Conservation (phyloP, 345 rosid species). For the Eucalyptus globulus region DNA sequence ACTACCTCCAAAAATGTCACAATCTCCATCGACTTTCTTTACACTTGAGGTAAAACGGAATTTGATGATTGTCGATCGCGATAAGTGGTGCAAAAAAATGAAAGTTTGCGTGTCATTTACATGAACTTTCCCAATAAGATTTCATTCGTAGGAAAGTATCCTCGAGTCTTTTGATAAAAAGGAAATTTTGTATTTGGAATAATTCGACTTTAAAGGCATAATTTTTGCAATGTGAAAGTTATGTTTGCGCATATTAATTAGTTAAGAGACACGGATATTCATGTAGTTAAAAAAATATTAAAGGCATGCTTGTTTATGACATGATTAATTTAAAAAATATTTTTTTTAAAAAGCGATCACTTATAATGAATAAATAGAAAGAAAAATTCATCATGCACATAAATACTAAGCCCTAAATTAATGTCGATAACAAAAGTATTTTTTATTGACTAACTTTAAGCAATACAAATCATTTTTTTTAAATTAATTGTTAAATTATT, state of each 20-base stretch:
- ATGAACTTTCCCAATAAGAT: neutral
- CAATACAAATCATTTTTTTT: rapidly evolving
- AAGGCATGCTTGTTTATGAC: rapidly evolving
- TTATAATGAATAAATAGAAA: no score
- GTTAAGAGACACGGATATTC: neutral
- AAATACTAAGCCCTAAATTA: no score
- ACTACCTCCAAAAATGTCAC: neutral
- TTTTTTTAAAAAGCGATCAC: no score
- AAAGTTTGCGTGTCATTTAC: neutral
- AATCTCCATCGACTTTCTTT: neutral
- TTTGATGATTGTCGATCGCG: neutral
- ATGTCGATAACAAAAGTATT: rapidly evolving
- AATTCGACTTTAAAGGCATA: neutral
- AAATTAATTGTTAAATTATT: no score
- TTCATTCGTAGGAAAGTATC: neutral
- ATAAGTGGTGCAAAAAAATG: neutral
- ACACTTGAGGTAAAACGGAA: neutral
- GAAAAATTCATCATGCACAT: neutral
- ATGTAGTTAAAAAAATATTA: neutral
- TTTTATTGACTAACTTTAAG: no score
- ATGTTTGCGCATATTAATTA: neutral
- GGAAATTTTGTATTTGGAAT: neutral
- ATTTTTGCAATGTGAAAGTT: neutral
- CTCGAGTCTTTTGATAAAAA: neutral
- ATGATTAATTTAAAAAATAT: no score